Percentiles rank a stretch among this genome's conserved stretches.
Conservation (phyloP, 805 yeast genomes). For the Wickerhamiella musiphila region DNA sequence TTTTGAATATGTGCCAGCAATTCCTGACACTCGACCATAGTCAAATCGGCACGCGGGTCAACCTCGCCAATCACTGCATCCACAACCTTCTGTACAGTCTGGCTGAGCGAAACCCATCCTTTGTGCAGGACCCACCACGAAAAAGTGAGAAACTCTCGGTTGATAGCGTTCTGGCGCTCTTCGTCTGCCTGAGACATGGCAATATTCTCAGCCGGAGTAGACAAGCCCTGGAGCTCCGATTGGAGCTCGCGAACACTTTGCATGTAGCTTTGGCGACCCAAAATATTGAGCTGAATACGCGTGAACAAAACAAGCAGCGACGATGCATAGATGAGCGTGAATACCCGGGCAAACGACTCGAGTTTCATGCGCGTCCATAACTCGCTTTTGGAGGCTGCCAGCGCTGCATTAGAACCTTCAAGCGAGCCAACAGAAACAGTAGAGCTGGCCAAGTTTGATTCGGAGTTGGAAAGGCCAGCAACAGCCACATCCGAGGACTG, state of each 20-base stretch:
- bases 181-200: too few relatives aligned
- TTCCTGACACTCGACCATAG: constrained; percentile 38
- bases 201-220: too few relatives aligned
- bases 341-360: constrained; percentile 52
- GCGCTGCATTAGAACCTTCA: constrained; percentile 18
- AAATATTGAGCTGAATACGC: constrained; percentile 68
- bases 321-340: constrained; percentile 52
- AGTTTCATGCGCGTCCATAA: constrained; percentile 74
- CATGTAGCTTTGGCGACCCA: constrained; percentile 74
- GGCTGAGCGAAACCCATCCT: constrained; percentile 53
- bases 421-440: constrained; percentile 3
- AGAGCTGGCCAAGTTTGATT: constrained; percentile 6
- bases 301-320: constrained; percentile 61
- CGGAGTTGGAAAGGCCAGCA: constrained; percentile 5
- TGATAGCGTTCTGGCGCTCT: constrained; percentile 25
- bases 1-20: constrained; percentile 21
- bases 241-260: constrained; percentile 51
- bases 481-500: neutral
- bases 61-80: constrained; percentile 40
- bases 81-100: constrained; percentile 39
- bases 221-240: constrained; percentile 11
- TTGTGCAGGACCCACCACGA: constrained; percentile 89
- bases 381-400: constrained; percentile 35
- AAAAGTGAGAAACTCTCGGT: constrained; percentile 67
- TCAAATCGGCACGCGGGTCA: constrained; percentile 57